Conservation (phyloP, 2,329 filamentous ascomycete genomes). For the Penicillium sp. region DNA sequence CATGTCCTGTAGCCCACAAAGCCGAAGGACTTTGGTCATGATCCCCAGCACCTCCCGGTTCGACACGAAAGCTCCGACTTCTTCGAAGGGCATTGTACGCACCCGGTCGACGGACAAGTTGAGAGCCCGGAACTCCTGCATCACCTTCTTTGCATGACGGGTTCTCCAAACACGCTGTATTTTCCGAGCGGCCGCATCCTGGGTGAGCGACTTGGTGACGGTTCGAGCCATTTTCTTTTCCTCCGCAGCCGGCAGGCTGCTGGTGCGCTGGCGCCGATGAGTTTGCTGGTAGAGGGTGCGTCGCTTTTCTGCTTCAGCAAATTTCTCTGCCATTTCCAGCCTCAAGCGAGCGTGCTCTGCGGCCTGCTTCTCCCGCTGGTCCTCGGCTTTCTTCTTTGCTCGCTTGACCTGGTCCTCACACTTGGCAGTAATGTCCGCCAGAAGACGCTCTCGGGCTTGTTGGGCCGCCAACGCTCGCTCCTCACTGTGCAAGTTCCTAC, state of each 20-base stretch:
- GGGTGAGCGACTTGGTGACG: constrained; percentile 43
- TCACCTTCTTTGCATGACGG: constrained; percentile 48
- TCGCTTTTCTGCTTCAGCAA: constrained; percentile 61
- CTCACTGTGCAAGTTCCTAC: constrained; percentile 57
- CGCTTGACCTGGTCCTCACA: constrained; percentile 65
- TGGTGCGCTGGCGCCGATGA: constrained; percentile 51
- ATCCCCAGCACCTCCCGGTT: constrained; percentile 52
- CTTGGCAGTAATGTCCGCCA: constrained; percentile 63
- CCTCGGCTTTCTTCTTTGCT: constrained; percentile 65
- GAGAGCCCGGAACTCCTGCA: constrained; percentile 52
- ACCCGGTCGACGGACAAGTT: constrained; percentile 54
- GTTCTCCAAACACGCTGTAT: constrained; percentile 60
- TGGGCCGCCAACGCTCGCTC: constrained; percentile 62
- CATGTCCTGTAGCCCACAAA: constrained; percentile 55
- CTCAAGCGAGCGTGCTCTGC: constrained; percentile 59
- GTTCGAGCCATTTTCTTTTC: constrained; percentile 42
- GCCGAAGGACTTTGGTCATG: constrained; percentile 55
- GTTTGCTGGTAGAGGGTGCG: constrained; percentile 49
- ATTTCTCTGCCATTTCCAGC: constrained; percentile 62
- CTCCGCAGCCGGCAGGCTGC: constrained; percentile 48
- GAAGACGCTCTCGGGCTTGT: constrained; percentile 60
- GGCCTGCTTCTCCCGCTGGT: constrained; percentile 62
- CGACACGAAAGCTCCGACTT: constrained; percentile 56
- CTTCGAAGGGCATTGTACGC: constrained; percentile 56
- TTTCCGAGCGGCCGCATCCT: constrained; percentile 53